phyloP scores from a whole-genome alignment of 2,329 filamentous ascomycete genomes.

The Penicillium sp. region DNA sequence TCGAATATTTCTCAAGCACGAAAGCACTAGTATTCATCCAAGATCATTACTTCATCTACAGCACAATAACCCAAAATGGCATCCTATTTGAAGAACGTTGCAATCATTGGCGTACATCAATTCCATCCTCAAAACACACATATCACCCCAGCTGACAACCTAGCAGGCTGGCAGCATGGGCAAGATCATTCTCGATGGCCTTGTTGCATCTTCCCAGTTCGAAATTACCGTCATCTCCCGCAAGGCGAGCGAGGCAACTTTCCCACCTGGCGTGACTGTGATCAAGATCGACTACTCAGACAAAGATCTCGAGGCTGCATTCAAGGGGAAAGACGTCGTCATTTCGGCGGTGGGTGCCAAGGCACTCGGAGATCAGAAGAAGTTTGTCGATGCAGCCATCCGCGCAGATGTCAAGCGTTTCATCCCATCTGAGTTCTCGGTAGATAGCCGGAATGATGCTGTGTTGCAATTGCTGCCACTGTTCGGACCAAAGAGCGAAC shows the following conservation, averaged over 20 bases:
- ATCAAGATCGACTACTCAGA: slow-evolving; percentile 27
- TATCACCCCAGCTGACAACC: background rate
- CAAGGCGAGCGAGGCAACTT: slow-evolving; percentile 18
- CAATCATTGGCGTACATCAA: slow-evolving; percentile 18
- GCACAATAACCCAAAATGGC: slow-evolving; percentile 3
- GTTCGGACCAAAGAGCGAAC: slow-evolving; percentile 25
- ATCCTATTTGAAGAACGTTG: slow-evolving; percentile 11
- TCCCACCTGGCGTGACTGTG: slow-evolving; percentile 20
- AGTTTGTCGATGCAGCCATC: slow-evolving; percentile 34
- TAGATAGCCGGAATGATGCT: slow-evolving; percentile 25
- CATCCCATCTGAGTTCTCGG: slow-evolving; percentile 35
- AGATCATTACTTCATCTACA: background rate
- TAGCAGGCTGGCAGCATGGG: slow-evolving; percentile 27
- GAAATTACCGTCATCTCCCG: slow-evolving; percentile 28
- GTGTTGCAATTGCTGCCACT: slow-evolving; percentile 27
- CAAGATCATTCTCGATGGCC: slow-evolving; percentile 20
- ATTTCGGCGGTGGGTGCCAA: slow-evolving; percentile 29
- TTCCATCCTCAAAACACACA: background rate
- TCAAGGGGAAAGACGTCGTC: slow-evolving; percentile 32
- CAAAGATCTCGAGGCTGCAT: slow-evolving; percentile 20
- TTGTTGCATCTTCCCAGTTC: slow-evolving; percentile 17
- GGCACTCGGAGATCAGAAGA: slow-evolving; percentile 28
- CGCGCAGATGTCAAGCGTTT: slow-evolving; percentile 34
- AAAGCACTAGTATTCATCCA: background rate
- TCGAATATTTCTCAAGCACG: background rate